Evolutionary conservation across 2,329 filamentous ascomycete genomes (phyloP).

Genomic region (Neonectria ditissima): DNA sequence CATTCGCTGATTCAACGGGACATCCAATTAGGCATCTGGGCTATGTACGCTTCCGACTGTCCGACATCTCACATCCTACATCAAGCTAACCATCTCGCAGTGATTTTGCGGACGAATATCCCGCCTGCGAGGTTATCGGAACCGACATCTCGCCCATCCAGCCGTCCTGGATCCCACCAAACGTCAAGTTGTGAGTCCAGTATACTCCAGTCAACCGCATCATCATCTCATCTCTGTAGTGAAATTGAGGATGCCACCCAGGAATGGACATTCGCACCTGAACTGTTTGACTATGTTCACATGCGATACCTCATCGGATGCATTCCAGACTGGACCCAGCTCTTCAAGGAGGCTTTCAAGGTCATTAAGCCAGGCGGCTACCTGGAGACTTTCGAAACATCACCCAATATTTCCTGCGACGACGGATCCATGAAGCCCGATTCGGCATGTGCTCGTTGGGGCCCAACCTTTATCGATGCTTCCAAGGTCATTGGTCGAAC

Average conservation of each 20-base stretch:
- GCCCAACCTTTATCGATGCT: slow-evolving; percentile 34
- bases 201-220: too few relatives aligned
- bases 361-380: slow-evolving; percentile 65
- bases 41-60: too few relatives aligned
- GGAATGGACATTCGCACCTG: slow-evolving; percentile 60
- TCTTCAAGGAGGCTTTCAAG: slow-evolving; percentile 61
- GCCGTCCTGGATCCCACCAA: slow-evolving; percentile 57
- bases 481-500: slow-evolving; percentile 41
- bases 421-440: slow-evolving; percentile 43
- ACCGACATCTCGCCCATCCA: slow-evolving; percentile 70
- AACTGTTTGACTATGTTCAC: slow-evolving; percentile 68
- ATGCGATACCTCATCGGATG: slow-evolving; percentile 65
- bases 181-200: slow-evolving; percentile 30
- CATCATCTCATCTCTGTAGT: too few relatives aligned
- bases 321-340: slow-evolving; percentile 63
- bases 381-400: slow-evolving; percentile 43
- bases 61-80: too few relatives aligned
- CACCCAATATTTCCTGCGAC: slow-evolving; percentile 38
- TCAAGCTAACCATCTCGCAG: too few relatives aligned
- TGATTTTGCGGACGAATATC: slow-evolving; percentile 60
- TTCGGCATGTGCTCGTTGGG: slow-evolving; percentile 39
- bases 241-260: slow-evolving; percentile 71
- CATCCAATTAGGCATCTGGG: too few relatives aligned
- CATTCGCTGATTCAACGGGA: too few relatives aligned
- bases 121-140: slow-evolving; percentile 60